A percentile compares a stretch with the other conserved stretches of the same genome.
phyloP scores from a whole-genome alignment of 164 flowering plant species.

The Vitis amurensis region DNA sequence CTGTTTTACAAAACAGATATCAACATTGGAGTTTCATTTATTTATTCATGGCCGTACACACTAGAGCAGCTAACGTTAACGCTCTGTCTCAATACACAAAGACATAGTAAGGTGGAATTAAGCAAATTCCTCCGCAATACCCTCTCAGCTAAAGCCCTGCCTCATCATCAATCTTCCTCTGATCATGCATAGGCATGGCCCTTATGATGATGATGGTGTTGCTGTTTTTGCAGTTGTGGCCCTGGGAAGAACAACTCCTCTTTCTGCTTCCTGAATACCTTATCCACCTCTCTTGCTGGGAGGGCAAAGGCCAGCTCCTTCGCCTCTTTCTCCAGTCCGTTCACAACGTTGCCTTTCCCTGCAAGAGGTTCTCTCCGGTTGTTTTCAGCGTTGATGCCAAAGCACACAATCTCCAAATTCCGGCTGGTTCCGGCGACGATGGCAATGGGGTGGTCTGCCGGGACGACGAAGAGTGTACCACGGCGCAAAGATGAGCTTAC shows the following conservation, averaged over 20 bases:
- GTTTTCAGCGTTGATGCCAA: conserved; percentile 30
- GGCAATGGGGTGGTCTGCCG: conserved; percentile 35
- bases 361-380: conserved; percentile 36
- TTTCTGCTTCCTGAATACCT: conserved; percentile 24
- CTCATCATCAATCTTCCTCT: background rate
- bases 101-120: no score
- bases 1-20: no score
- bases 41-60: no score
- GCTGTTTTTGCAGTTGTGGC: no score
- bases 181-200: no score
- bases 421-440: conserved; percentile 16
- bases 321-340: conserved; percentile 29
- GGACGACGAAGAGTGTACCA: conserved; percentile 22
- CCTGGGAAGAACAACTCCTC: background rate
- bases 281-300: conserved; percentile 23
- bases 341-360: conserved; percentile 32
- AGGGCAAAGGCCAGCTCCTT: conserved; percentile 29
- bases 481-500: no score
- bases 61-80: no score
- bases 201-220: no score
- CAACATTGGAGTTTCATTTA: no score
- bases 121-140: no score
- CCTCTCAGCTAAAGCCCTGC: background rate
- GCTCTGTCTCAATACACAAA: no score
- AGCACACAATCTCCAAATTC: conserved; percentile 20